Evolutionary conservation across 2,329 filamentous ascomycete genomes (phyloP).

Genomic region (Epichloe aotearoae): DNA sequence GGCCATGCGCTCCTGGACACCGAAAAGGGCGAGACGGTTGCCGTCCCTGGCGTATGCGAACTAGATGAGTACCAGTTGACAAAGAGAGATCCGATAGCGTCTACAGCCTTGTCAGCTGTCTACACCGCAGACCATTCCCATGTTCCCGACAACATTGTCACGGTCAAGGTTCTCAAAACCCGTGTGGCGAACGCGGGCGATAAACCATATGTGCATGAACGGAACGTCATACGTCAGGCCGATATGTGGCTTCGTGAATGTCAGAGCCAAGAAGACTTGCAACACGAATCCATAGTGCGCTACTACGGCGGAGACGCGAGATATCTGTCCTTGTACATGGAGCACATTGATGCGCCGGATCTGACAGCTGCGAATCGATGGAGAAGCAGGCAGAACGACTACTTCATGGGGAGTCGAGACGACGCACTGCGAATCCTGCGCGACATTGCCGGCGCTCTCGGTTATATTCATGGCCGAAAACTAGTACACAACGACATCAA

Average conservation of each 20-base stretch:
- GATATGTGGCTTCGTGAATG: slow-evolving; percentile 48
- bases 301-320: slow-evolving; percentile 47
- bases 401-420: slow-evolving; percentile 34
- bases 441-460: slow-evolving; percentile 40
- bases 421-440: slow-evolving; percentile 40
- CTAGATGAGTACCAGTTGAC: slow-evolving; percentile 41
- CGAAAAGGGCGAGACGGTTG: slow-evolving; percentile 33
- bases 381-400: slow-evolving; percentile 32
- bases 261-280: slow-evolving; percentile 39
- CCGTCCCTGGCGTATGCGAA: slow-evolving; percentile 36
- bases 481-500: slow-evolving; percentile 51
- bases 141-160: slow-evolving; percentile 40
- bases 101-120: slow-evolving; percentile 40
- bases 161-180: slow-evolving; percentile 49
- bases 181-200: slow-evolving; percentile 24
- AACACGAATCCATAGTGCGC: slow-evolving; percentile 44
- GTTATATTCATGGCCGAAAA: slow-evolving; percentile 40
- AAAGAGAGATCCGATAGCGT: slow-evolving; percentile 42
- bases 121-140: slow-evolving; percentile 41
- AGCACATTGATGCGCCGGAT: slow-evolving; percentile 44
- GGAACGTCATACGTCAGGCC: slow-evolving; percentile 44
- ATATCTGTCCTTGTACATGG: slow-evolving; percentile 48
- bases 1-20: slow-evolving; percentile 40
- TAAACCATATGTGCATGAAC: slow-evolving; percentile 36
- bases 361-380: slow-evolving; percentile 35